Conservation (phyloP, 2,329 filamentous ascomycete genomes). For the Fusarium nisikadoi region DNA sequence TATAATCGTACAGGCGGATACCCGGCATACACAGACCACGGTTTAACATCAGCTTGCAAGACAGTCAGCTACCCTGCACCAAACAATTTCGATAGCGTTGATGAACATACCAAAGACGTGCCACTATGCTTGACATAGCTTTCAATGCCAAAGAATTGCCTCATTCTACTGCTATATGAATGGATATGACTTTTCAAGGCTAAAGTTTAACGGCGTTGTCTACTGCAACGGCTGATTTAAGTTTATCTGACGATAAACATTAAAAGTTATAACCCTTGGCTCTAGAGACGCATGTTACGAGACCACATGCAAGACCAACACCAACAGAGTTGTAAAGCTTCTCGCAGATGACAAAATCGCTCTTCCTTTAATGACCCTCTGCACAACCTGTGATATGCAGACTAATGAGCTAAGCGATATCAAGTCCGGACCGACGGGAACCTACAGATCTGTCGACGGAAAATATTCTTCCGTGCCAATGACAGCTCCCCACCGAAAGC, state of each 20-base stretch:
- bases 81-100: fast-evolving
- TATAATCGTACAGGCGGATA: not conserved
- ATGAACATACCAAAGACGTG: fast-evolving
- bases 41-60: fast-evolving
- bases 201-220: no score
- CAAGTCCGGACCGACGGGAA: not conserved
- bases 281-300: fast-evolving
- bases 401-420: not conserved
- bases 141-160: not conserved
- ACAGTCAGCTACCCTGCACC: not conserved
- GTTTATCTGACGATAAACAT: no score
- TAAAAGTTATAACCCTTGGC: fast-evolving
- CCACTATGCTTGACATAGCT: fast-evolving
- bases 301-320: fast-evolving
- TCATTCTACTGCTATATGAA: not conserved
- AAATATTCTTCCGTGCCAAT: constrained; percentile 11
- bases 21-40: fast-evolving
- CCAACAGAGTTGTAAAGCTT: fast-evolving
- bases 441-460: not conserved
- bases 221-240: no score
- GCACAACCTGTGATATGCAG: not conserved
- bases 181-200: no score
- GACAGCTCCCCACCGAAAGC: not conserved
- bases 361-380: fast-evolving
- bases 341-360: fast-evolving